Evolutionary conservation across 805 yeast species (phyloP), one percentile per base, ranked within the genome.

Genomic region (Candida sonorensis): DNA sequence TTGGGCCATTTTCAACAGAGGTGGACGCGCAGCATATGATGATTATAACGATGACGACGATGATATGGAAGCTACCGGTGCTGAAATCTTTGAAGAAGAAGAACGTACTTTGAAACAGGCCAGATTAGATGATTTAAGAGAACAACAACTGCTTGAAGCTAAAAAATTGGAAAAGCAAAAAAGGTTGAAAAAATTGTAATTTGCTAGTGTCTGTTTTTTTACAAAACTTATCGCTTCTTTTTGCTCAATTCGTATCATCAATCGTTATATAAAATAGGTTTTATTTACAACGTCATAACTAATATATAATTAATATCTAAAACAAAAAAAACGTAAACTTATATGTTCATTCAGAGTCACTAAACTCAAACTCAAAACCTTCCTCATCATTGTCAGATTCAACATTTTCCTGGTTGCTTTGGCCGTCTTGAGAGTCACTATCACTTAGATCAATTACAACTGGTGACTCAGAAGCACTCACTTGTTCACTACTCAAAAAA

Each of bases 11-110:
- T 82, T 88, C 55, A 79, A 76, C 49, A 67, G 72, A 36, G 85
- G 87, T 27, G 29, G 34, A 15, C 19, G 18, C 13, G 14, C 26
- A 3, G 17, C 23, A 6, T 30, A 66, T 34, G 67, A 64, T 39
- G 52, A 62, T 17, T 57, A 59, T 23, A 62, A 66, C 31, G 75
- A 71, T 34, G 72, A 67, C 34, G 68, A 71, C 7, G 72, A 70
- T 20, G 86, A 84, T 48, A 90, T 92, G 97, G 97, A 90, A 52
- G 96, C 96, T 3, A 81, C 92, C 1, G 97, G 96, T 17, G 78
- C 78, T 17, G 97, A 90, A 41, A 75, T 92, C 16, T 61, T 86
- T 26, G 83, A 75, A 35, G 98, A 90, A 49, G 98, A 90, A 57
- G 72, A 64, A 39, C 50, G 71, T 21, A 80, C 95, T 10, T 64